phyloP scores from a whole-genome alignment of 495 filamentous ascomycete genomes.

The Neurospora sp. region DNA sequence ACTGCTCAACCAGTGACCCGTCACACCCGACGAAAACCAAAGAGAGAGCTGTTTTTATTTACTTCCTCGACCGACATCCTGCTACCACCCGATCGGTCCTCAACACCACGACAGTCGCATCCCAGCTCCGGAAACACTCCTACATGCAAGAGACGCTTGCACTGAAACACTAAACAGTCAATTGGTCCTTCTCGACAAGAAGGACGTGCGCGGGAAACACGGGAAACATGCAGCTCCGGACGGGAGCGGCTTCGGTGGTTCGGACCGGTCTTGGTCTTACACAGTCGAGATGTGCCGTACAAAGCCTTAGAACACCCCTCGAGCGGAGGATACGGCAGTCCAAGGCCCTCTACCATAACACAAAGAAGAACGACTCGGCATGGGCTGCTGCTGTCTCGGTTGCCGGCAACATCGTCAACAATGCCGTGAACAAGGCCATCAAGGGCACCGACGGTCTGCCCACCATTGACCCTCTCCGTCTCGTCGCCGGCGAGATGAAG shows the following conservation, averaged over 20 bases:
- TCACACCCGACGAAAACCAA: not conserved
- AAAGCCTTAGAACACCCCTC: constrained; percentile 7
- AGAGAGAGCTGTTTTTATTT: not conserved
- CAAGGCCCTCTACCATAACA: constrained; percentile 30
- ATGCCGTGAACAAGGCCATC: constrained; percentile 49
- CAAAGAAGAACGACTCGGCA: constrained; percentile 28
- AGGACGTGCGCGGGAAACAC: constrained; percentile 8
- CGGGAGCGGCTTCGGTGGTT: constrained; percentile 23
- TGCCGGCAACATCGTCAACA: constrained; percentile 64
- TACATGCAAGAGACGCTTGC: constrained; percentile 3
- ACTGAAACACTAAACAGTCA: constrained; percentile 5
- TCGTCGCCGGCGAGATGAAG: constrained; percentile 91
- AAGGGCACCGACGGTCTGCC: constrained; percentile 41
- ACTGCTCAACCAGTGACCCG: not conserved
- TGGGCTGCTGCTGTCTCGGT: constrained; percentile 59
- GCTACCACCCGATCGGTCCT: not conserved
- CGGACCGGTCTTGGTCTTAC: constrained; percentile 9
- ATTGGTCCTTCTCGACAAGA: constrained; percentile 17
- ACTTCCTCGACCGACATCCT: not conserved
- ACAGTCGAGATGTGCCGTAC: constrained; percentile 16
- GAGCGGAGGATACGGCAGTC: constrained; percentile 23
- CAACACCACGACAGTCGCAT: not conserved
- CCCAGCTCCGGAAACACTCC: not conserved
- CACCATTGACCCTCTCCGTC: constrained; percentile 59
- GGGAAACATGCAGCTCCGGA: constrained; percentile 31